phyloP scores from a whole-genome alignment of 192 early-diverging fungal species.

The Phycomyces blakesleeanus region DNA sequence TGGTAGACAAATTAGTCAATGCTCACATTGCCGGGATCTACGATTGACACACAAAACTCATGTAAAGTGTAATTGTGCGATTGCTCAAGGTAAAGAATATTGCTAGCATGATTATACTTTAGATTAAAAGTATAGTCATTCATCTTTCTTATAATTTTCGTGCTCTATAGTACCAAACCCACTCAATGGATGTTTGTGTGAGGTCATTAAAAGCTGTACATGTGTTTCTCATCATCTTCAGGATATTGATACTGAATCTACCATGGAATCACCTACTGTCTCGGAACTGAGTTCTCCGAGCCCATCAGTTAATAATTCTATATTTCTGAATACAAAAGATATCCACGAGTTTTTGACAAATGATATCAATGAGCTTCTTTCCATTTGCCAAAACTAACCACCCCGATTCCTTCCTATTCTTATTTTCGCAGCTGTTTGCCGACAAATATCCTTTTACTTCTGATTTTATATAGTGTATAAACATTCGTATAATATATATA shows the following conservation, averaged over 20 bases:
- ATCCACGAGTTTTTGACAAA: neutral
- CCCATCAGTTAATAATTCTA: neutral
- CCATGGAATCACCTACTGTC: neutral
- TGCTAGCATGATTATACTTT: neutral
- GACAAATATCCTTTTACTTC: no score
- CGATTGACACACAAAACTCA: conserved; percentile 62
- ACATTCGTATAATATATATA: no score
- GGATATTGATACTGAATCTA: conserved; percentile 11
- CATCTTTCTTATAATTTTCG: no score
- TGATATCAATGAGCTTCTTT: neutral
- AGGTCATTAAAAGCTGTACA: conserved; percentile 21
- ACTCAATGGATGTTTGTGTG: conserved; percentile 35
- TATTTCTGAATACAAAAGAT: neutral
- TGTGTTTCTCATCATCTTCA: conserved; percentile 22
- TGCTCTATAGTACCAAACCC: conserved; percentile 30
- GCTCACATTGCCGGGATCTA: conserved; percentile 64
- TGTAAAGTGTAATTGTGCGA: conserved; percentile 66
- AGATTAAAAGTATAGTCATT: neutral
- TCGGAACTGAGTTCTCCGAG: neutral
- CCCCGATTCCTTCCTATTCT: no score
- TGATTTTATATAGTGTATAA: no score
- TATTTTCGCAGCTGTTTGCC: no score
- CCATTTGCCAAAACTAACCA: neutral
- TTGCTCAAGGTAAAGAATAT: conserved; percentile 19
- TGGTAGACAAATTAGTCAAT: conserved; percentile 71